Evolutionary conservation across 257 asterid species (phyloP).

Genomic region (Fraxinus excelsior): DNA sequence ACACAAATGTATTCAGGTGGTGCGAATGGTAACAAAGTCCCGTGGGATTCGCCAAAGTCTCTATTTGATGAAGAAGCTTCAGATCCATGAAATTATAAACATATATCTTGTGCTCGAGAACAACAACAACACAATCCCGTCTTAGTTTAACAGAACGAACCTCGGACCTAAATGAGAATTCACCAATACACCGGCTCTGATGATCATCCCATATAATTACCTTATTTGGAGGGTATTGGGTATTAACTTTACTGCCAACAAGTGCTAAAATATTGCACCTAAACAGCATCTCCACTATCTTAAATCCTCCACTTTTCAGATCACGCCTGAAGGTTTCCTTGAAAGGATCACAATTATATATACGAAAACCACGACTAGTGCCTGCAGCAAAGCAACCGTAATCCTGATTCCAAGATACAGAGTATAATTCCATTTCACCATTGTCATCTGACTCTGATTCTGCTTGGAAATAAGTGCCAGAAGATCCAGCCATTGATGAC

Average conservation of each 20-base stretch:
- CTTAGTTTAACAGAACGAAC: conserved; percentile 83
- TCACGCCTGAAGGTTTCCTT: conserved; percentile 93
- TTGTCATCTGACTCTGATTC: conserved; percentile 51
- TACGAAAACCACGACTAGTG: conserved; percentile 77
- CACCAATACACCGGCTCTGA: conserved; percentile 89
- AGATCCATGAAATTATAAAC: conserved; percentile 82
- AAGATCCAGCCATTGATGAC: conserved; percentile 43
- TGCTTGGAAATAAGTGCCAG: conserved; percentile 46
- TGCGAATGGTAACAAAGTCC: conserved; percentile 94
- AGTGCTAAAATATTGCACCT: conserved; percentile 90
- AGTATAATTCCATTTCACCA: conserved; percentile 67
- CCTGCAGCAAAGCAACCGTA: conserved; percentile 94
- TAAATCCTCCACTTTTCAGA: conserved; percentile 82
- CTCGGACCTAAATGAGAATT: conserved; percentile 89
- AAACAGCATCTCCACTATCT: conserved; percentile 88
- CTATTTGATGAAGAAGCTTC: conserved; percentile 91
- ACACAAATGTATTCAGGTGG: conserved; percentile 65
- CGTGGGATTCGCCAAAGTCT: conserved; percentile 74
- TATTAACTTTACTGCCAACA: conserved; percentile 71
- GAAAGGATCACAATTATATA: conserved; percentile 82
- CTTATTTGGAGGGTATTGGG: conserved; percentile 84
- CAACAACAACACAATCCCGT: conserved; percentile 79
- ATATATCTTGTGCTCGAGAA: conserved; percentile 93
- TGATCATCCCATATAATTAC: conserved; percentile 97
- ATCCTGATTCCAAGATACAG: conserved; percentile 94